Evolutionary conservation across 108 stramenopile species (phyloP).

Genomic region (Cyclotella atomus): DNA sequence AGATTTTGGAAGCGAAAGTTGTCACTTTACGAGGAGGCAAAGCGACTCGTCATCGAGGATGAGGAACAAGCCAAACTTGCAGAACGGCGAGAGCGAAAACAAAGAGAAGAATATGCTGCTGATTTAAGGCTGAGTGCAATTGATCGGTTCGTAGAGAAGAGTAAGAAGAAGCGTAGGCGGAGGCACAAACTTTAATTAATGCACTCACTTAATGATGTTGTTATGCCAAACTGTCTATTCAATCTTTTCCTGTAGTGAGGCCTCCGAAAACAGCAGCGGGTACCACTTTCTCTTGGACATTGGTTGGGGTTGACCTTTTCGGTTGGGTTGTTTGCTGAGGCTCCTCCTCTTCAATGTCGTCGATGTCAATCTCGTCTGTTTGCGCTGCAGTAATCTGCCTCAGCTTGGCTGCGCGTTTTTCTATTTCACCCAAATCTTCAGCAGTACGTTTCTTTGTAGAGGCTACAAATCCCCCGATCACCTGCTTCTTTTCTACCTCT

Average conservation of each 20-base stretch:
- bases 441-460: slow-evolving; percentile 62
- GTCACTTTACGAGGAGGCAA: slow-evolving; percentile 20
- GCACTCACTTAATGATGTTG: neutral
- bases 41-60: slow-evolving; percentile 14
- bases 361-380: slow-evolving; percentile 83
- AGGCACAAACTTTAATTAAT: neutral
- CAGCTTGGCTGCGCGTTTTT: slow-evolving; percentile 85
- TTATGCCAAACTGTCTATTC: neutral
- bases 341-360: slow-evolving; percentile 60
- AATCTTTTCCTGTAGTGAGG: slow-evolving; percentile 38
- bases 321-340: slow-evolving; percentile 21
- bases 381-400: slow-evolving; percentile 59
- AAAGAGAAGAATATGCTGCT: slow-evolving; percentile 33
- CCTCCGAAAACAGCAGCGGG: slow-evolving; percentile 84
- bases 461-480: slow-evolving; percentile 61
- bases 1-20: slow-evolving; percentile 46
- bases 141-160: neutral
- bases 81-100: slow-evolving; percentile 16
- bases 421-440: slow-evolving; percentile 82
- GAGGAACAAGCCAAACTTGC: slow-evolving; percentile 9
- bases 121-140: slow-evolving; percentile 14
- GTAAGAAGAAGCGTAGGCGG: slow-evolving; percentile 1
- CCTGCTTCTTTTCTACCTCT: slow-evolving; percentile 47
- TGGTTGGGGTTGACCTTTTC: slow-evolving; percentile 9
- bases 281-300: slow-evolving; percentile 64